Base-by-base conservation (phyloP, 345 rosid genomes). In the Murraya paniculata region DNA sequence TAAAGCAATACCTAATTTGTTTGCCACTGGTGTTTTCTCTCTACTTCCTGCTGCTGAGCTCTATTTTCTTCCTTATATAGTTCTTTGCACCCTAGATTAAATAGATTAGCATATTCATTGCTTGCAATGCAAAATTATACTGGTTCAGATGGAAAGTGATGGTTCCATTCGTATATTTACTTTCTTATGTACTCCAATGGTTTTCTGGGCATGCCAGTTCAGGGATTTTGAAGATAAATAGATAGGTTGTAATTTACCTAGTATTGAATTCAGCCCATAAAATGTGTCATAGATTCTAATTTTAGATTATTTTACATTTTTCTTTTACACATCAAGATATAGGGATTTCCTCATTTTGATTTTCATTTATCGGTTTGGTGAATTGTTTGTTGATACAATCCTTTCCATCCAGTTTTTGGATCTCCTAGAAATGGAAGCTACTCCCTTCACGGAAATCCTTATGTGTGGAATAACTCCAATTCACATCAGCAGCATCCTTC, bases 381-480 rank as follows among this genome's bases (percentile, higher is more conserved):
- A 70, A 68, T 73, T 77, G 36, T 9, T 71, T 66, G 22, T 31
- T 70, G 45, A 74, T 67, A 48, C 30, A 66, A 57, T 72, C 19
- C 77, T 73, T 64, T 38, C 68, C 13, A 8, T 83, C 19, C 33
- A 87, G 97, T 84, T 83, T 90, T 84, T 82, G 97, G 93, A 81
- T 88, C 97, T 81, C 82, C 94, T 78, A 87, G 90, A 78, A 90
- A 86, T 79, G 97, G 94, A 84, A 90, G 89, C 81, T 64, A 76
- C 50, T 75, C 93, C 77, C 85, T 86, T 61, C 90, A 87, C 62
- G 89, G 90, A 78, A 87, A 86, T 83, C 92, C 84, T 56, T 89
- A 81, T 77, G 70, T 81, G 71, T 93, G 97, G 99, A 86, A 78
- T 78, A 90, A 84, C 82, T 85, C 90, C 81, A 90, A 85, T 82